Conservation (phyloP, 495 filamentous ascomycete genomes). For the Talaromyces stipitatus region DNA sequence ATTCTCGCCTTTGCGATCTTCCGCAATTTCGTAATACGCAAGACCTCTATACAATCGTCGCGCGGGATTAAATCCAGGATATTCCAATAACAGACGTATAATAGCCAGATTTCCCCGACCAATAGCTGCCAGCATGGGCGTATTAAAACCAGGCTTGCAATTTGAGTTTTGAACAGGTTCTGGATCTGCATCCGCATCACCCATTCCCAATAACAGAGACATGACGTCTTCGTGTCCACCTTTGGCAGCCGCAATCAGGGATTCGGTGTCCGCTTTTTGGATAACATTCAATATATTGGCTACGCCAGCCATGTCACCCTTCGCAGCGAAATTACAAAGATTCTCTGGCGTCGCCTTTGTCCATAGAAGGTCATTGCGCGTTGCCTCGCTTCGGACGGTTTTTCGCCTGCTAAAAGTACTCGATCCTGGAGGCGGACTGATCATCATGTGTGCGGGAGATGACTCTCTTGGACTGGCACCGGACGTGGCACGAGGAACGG, state of each 20-base stretch:
- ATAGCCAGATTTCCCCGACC: conserved; percentile 82
- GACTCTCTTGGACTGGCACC: conserved; percentile 62
- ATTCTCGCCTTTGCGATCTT: conserved; percentile 69
- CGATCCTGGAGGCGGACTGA: conserved; percentile 39
- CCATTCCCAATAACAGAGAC: conserved; percentile 75
- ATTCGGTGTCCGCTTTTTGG: conserved; percentile 72
- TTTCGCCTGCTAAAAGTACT: conserved; percentile 37
- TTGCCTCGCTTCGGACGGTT: conserved; percentile 51
- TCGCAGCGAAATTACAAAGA: conserved; percentile 69
- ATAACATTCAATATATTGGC: conserved; percentile 70
- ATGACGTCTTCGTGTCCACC: conserved; percentile 85
- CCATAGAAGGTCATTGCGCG: conserved; percentile 55
- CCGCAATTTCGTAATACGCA: conserved; percentile 78
- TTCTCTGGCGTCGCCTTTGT: conserved; percentile 58
- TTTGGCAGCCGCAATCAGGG: conserved; percentile 82
- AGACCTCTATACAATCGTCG: conserved; percentile 56
- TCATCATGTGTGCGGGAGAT: conserved; percentile 37
- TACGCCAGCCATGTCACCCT: conserved; percentile 75
- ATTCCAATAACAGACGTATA: conserved; percentile 69
- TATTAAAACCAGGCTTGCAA: conserved; percentile 53
- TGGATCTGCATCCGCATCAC: conserved; percentile 72
- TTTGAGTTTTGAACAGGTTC: conserved; percentile 42
- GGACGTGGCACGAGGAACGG: conserved; percentile 57
- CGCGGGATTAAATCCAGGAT: conserved; percentile 72
- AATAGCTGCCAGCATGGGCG: conserved; percentile 90